phyloP scores from a whole-genome alignment of 2,329 filamentous ascomycete species.

The Alternaria postmessia region DNA sequence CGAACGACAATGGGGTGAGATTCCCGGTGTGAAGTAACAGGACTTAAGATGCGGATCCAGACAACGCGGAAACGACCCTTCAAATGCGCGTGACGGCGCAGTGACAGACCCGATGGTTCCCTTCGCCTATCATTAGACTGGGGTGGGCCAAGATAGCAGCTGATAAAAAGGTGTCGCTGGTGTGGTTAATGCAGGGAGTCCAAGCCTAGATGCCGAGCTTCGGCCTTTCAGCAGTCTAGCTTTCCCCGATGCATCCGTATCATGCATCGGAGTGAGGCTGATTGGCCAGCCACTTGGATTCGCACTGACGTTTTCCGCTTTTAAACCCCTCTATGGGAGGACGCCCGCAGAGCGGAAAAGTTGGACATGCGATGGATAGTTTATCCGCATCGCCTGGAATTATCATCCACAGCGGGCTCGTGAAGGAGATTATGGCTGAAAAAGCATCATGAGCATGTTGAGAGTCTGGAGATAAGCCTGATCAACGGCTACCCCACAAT shows the following conservation, averaged over 20 bases:
- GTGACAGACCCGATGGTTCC: slow-evolving; percentile 39
- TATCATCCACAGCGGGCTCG: slow-evolving; percentile 10
- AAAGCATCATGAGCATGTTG: slow-evolving; percentile 17
- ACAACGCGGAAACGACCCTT: slow-evolving; percentile 23
- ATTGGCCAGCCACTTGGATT: slow-evolving; percentile 27
- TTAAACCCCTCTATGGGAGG: slow-evolving; percentile 37
- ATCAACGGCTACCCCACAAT: slow-evolving; percentile 30
- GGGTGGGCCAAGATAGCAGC: slow-evolving; percentile 36
- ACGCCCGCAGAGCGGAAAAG: slow-evolving; percentile 35
- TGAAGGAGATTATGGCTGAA: slow-evolving; percentile 12
- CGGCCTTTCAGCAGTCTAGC: slow-evolving; percentile 24
- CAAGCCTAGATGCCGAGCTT: slow-evolving; percentile 33
- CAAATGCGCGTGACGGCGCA: slow-evolving; percentile 30
- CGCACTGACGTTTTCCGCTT: slow-evolving; percentile 5
- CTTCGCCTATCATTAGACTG: slow-evolving; percentile 30
- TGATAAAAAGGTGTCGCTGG: slow-evolving; percentile 36
- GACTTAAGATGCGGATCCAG: slow-evolving; percentile 30
- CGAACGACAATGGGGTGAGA: slow-evolving; percentile 30
- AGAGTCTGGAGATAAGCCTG: slow-evolving; percentile 19
- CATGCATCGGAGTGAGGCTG: slow-evolving; percentile 27
- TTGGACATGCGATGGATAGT: slow-evolving; percentile 28
- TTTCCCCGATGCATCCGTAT: slow-evolving; percentile 19
- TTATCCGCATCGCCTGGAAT: slow-evolving; percentile 15
- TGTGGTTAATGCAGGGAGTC: slow-evolving; percentile 28
- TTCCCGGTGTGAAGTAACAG: slow-evolving; percentile 23